These are phyloP conservation scores for Xylariaceae sp. DNA, from an alignment of 2,329 filamentous ascomycete genomes.

Conservation along the genomic window DNA sequence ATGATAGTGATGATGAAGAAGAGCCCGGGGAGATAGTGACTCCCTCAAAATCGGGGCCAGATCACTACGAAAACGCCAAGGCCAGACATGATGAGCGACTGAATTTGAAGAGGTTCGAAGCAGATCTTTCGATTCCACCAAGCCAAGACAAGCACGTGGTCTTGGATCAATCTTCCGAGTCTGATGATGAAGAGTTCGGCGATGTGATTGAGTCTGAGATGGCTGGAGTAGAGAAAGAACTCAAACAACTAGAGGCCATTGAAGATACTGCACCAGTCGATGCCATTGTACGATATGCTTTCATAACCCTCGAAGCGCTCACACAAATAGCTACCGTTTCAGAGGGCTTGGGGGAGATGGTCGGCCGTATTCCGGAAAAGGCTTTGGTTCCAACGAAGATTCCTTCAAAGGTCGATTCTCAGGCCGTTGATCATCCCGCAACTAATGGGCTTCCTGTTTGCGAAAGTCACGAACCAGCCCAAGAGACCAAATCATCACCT, in stretches of 20 bases:
- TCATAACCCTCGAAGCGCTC: conserved; percentile 47
- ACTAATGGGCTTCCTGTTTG: conserved; percentile 3
- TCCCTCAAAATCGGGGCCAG: conserved; percentile 7
- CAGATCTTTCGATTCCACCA: conserved; percentile 11
- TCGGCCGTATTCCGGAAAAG: conserved; percentile 39
- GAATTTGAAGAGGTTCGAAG: conserved; percentile 10
- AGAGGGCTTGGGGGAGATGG: conserved; percentile 41
- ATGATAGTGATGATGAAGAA: conserved; percentile 10
- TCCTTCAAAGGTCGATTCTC: conserved; percentile 16
- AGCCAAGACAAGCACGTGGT: conserved; percentile 31
- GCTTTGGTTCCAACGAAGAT: conserved; percentile 22
- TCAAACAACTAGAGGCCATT: conserved; percentile 43
- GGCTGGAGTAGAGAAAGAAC: conserved; percentile 45
- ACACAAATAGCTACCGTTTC: conserved; percentile 43
- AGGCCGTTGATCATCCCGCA: conserved; percentile 20
- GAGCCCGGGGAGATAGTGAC: conserved; percentile 5
- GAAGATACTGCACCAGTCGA: conserved; percentile 37
- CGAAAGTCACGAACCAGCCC: conserved; percentile 5
- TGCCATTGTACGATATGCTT: conserved; percentile 44
- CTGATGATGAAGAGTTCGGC: conserved; percentile 54
- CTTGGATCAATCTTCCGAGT: conserved; percentile 47
- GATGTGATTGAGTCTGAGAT: conserved; percentile 54
- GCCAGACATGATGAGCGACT: conserved; percentile 2
- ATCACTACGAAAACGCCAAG: conserved; percentile 9
- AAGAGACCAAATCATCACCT: conserved; percentile 18